Conservation (phyloP, 75 land plant genomes). For the Cunninghamia lanceolata region DNA sequence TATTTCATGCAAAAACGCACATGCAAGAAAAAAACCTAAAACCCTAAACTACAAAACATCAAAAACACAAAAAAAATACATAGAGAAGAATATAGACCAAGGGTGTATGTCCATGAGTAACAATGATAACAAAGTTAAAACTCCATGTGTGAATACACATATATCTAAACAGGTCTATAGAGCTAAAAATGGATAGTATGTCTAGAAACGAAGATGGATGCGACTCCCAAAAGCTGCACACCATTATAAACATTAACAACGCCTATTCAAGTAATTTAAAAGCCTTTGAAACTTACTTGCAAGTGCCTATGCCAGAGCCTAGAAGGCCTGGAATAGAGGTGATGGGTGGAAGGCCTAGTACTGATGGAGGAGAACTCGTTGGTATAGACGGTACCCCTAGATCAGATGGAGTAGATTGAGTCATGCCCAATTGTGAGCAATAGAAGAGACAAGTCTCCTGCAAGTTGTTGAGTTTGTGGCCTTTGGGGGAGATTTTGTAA, state of each 20-base stretch:
- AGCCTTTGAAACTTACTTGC: too few species aligned
- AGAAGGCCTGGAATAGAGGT: not conserved
- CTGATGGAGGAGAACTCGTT: not conserved
- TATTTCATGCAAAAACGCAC: too few species aligned
- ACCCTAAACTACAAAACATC: too few species aligned
- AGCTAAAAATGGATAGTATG: conserved; percentile 40
- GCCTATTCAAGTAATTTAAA: too few species aligned
- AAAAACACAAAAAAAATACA: too few species aligned
- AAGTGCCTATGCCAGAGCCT: not conserved
- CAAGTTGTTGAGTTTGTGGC: conserved; percentile 84
- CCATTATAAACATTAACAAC: too few species aligned
- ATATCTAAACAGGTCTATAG: conserved; percentile 32
- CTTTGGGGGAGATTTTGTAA: conserved; percentile 75
- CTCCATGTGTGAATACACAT: too few species aligned
- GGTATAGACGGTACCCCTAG: too few species aligned
- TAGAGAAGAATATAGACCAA: too few species aligned
- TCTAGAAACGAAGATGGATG: conserved; percentile 44
- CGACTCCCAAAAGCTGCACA: conserved; percentile 48
- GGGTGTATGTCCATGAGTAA: too few species aligned
- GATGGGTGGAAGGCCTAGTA: not conserved
- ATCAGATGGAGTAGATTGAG: not conserved
- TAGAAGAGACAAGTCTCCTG: conserved; percentile 73
- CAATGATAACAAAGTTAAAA: too few species aligned
- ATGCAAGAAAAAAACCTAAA: too few species aligned
- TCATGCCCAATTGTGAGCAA: conserved; percentile 23